Percentiles rank a stretch among this genome's conserved stretches.
Evolutionary conservation across 1,139 yeast species (phyloP).

Genomic region (Kodamaea anthophila): DNA sequence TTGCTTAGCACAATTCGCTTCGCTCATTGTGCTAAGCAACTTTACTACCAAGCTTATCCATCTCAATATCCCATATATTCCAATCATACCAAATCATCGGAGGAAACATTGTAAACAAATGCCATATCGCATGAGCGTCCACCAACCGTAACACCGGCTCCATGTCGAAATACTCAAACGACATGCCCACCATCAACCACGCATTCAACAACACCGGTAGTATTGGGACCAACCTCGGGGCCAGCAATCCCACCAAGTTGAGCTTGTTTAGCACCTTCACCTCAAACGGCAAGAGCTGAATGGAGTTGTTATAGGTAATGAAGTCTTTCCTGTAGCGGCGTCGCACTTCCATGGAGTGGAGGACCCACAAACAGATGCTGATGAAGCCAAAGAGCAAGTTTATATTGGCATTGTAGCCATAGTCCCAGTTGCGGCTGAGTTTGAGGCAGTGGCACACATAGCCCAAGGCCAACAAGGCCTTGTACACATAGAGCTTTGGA

Average conservation of each 20-base stretch:
- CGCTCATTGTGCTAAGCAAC: not conserved
- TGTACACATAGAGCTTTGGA: constrained; percentile 9
- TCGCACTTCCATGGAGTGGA: constrained; percentile 22
- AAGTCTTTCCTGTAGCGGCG: constrained; percentile 17
- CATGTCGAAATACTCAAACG: constrained; percentile 37
- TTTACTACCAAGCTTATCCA: constrained; percentile 16
- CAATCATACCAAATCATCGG: constrained; percentile 43
- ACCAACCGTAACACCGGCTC: constrained; percentile 27
- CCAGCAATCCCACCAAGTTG: constrained; percentile 22
- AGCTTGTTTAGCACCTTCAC: constrained; percentile 31
- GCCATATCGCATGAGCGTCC: constrained; percentile 45
- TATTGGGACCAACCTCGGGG: constrained; percentile 27
- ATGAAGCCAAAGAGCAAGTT: constrained; percentile 29
- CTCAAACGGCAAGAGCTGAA: constrained; percentile 37
- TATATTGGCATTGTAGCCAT: constrained; percentile 31
- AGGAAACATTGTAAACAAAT: constrained; percentile 38
- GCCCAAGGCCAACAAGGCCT: constrained; percentile 10
- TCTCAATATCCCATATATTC: constrained; percentile 46
- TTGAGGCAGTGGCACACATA: constrained; percentile 27
- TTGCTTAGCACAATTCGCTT: not conserved
- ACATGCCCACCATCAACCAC: constrained; percentile 30
- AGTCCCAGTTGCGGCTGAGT: constrained; percentile 33
- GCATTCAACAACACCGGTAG: constrained; percentile 32
- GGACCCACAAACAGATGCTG: constrained; percentile 30
- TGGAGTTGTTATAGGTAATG: constrained; percentile 30